Evolutionary conservation across 495 filamentous ascomycete genomes (phyloP).

Genomic region (Podospora anserina): DNA sequence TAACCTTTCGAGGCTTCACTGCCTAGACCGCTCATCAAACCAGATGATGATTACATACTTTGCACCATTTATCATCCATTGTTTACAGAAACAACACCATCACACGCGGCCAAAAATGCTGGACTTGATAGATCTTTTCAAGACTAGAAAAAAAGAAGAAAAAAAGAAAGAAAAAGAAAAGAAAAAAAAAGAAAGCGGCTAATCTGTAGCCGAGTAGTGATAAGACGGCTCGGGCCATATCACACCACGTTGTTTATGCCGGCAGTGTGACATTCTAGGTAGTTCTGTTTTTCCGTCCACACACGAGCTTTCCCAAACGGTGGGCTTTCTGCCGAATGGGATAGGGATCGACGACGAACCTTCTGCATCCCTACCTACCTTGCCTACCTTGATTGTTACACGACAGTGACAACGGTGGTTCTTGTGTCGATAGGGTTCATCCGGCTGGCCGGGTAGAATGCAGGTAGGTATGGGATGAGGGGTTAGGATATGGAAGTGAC

Average conservation of each 20-base stretch:
- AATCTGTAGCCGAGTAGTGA: background rate
- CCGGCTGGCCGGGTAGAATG: background rate
- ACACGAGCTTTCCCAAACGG: background rate
- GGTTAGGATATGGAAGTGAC: background rate
- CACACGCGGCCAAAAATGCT: too few species aligned
- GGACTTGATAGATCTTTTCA: too few species aligned
- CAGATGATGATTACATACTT: too few species aligned
- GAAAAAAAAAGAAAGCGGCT: too few species aligned
- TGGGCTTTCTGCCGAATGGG: background rate
- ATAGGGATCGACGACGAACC: background rate
- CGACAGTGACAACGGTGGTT: too few species aligned
- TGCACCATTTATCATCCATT: too few species aligned
- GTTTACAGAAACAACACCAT: too few species aligned
- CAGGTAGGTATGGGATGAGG: background rate
- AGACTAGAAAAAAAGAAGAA: too few species aligned
- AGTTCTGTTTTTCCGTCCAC: background rate
- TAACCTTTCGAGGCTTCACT: too few species aligned
- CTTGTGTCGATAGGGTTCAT: background rate
- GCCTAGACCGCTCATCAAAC: too few species aligned
- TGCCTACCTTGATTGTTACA: background rate
- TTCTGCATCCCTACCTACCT: background rate
- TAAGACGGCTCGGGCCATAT: background rate
- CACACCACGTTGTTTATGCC: background rate
- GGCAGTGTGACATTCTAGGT: background rate
- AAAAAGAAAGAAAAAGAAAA: too few species aligned